phyloP scores from a whole-genome alignment of 768 basidiomycete species.

The Mycena galopus region DNA sequence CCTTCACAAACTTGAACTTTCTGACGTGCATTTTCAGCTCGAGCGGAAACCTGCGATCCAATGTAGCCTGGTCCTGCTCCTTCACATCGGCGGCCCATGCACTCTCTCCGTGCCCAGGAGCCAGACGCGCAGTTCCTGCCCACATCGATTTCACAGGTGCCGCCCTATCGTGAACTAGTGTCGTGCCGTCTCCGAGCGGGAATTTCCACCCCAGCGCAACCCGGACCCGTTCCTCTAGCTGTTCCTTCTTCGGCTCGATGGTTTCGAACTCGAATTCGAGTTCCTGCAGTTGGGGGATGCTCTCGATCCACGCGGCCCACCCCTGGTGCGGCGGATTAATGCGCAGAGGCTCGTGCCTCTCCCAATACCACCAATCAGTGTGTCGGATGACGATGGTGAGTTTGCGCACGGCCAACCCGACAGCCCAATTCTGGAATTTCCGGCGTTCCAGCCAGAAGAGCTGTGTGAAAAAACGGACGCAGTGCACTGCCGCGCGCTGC shows the following conservation, averaged over 20 bases:
- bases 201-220: slow-evolving; percentile 26
- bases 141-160: slow-evolving; percentile 14
- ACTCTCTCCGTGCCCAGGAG: slow-evolving; percentile 4
- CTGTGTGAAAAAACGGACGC: slow-evolving; percentile 40
- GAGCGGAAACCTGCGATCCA: neutral
- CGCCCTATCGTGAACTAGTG: slow-evolving; percentile 24
- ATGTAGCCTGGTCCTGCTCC: neutral
- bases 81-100: neutral
- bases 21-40: slow-evolving; percentile 19
- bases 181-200: neutral
- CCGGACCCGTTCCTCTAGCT: slow-evolving; percentile 30
- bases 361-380: slow-evolving; percentile 45
- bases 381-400: slow-evolving; percentile 38
- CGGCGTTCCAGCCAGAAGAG: slow-evolving; percentile 36
- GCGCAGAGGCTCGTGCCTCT: slow-evolving; percentile 29
- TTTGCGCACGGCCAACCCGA: slow-evolving; percentile 19
- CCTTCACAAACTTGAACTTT: slow-evolving; percentile 12
- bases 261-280: slow-evolving; percentile 42
- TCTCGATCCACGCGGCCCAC: slow-evolving; percentile 33
- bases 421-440: neutral
- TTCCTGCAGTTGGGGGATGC: slow-evolving; percentile 30
- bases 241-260: slow-evolving; percentile 39
- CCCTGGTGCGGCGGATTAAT: slow-evolving; percentile 14
- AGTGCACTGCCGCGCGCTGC: slow-evolving; percentile 35
- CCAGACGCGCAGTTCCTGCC: slow-evolving; percentile 16